A percentile compares a stretch with the other conserved stretches of the same genome.
phyloP scores from a whole-genome alignment of 805 yeast genomes.

The Ogataea populi-albae region DNA sequence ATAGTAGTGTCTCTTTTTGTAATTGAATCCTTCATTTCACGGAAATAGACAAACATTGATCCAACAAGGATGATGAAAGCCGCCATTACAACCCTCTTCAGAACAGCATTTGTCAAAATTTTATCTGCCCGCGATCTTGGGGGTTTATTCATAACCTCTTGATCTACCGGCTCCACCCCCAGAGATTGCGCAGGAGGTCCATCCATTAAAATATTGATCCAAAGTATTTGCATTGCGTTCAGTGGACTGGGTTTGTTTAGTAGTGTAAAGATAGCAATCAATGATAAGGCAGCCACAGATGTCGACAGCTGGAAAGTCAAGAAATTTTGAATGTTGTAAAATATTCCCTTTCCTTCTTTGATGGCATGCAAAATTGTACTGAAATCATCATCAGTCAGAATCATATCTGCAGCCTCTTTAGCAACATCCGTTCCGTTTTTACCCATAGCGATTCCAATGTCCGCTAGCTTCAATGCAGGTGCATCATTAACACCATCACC shows the following conservation, averaged over 20 bases:
- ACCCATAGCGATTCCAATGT: constrained; percentile 94
- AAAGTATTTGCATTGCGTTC: constrained; percentile 96
- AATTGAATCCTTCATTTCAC: constrained; percentile 83
- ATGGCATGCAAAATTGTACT: constrained; percentile 90
- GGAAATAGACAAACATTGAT: constrained; percentile 79
- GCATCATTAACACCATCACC: constrained; percentile 99
- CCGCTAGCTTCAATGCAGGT: constrained; percentile 95
- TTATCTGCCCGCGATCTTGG: constrained; percentile 87
- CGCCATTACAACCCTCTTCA: constrained; percentile 71
- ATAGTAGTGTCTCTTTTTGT: constrained; percentile 97
- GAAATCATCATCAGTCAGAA: constrained; percentile 93
- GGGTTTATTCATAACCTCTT: constrained; percentile 93
- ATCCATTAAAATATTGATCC: constrained; percentile 98
- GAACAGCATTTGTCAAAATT: constrained; percentile 67
- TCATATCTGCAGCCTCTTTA: constrained; percentile 98
- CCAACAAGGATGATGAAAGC: constrained; percentile 79
- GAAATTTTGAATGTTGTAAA: constrained; percentile 91
- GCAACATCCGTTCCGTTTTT: constrained; percentile 97
- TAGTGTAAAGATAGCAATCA: constrained; percentile 83
- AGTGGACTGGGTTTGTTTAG: constrained; percentile 90
- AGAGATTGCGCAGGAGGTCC: constrained; percentile 98
- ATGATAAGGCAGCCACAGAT: constrained; percentile 88
- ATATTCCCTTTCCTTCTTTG: constrained; percentile 97
- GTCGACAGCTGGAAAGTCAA: constrained; percentile 95
- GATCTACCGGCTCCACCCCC: constrained; percentile 97